phyloP scores from a whole-genome alignment of 495 filamentous ascomycete genomes.

The Haplographium delicatum region DNA sequence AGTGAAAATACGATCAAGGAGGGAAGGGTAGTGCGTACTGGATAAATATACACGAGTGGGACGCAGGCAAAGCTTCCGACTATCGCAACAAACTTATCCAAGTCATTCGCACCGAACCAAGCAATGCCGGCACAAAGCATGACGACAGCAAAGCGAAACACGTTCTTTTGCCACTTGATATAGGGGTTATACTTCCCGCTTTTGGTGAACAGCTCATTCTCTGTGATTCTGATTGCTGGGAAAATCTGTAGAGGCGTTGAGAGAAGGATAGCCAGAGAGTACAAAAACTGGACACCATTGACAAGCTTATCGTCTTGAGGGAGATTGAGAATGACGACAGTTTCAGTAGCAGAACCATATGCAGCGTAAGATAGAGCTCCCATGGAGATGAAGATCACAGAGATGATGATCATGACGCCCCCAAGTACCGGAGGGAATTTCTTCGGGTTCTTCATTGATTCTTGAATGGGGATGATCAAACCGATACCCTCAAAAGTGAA shows the following conservation, averaged over 20 bases:
- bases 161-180: slow-evolving; percentile 99
- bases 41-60: slow-evolving; percentile 95
- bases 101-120: slow-evolving; percentile 85
- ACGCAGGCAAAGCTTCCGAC: slow-evolving; percentile 98
- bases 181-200: slow-evolving; percentile 93
- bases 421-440: slow-evolving; percentile 86
- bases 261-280: slow-evolving; percentile 88
- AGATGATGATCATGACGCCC: slow-evolving; percentile 90
- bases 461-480: slow-evolving; percentile 97
- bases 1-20: background rate
- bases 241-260: slow-evolving; percentile 95
- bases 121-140: slow-evolving; percentile 78
- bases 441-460: slow-evolving; percentile 83
- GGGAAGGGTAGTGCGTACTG: slow-evolving; percentile 45
- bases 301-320: slow-evolving; percentile 95
- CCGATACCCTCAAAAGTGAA: slow-evolving; percentile 99
- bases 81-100: slow-evolving; percentile 95
- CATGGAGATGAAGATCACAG: slow-evolving; percentile 81
- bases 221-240: slow-evolving; percentile 82
- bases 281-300: slow-evolving; percentile 92
- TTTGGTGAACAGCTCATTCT: slow-evolving; percentile 57
- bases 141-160: slow-evolving; percentile 89
- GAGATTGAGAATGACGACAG: slow-evolving; percentile 90
- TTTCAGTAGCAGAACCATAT: slow-evolving; percentile 90
- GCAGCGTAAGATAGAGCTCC: slow-evolving; percentile 93